These are phyloP conservation scores for Podaxis sp. DNA, from an alignment of 768 basidiomycete genomes.

Conservation along the genomic window DNA sequence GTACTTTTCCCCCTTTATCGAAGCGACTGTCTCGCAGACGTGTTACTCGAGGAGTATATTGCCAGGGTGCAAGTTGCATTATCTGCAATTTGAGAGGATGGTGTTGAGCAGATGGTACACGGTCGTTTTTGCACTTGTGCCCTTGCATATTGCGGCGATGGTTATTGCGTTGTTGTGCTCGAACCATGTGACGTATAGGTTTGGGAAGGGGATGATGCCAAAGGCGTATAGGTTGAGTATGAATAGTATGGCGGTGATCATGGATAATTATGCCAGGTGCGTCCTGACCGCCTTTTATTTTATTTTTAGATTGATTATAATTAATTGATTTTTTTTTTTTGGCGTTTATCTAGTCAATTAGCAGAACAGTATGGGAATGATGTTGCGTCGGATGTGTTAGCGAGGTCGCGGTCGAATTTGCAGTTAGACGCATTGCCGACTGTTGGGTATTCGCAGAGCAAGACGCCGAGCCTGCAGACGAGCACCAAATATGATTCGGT, in stretches of 20 bases:
- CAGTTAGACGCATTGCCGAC: constrained; percentile 10
- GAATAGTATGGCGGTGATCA: constrained; percentile 76
- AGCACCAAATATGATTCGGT: not conserved
- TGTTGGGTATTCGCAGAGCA: constrained; percentile 6
- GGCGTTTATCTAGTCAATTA: constrained; percentile 3
- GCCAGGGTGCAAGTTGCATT: constrained; percentile 72
- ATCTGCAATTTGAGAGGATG: constrained; percentile 54
- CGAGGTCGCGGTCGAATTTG: constrained; percentile 13
- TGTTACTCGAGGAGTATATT: constrained; percentile 74
- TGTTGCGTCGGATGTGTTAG: constrained; percentile 16
- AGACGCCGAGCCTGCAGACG: not conserved
- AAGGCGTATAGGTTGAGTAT: constrained; percentile 76
- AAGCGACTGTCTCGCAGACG: constrained; percentile 71
- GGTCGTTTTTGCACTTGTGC: constrained; percentile 63
- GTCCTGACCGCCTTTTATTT: constrained; percentile 21
- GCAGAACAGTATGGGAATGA: constrained; percentile 18
- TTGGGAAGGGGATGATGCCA: constrained; percentile 88
- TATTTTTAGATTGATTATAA: not conserved
- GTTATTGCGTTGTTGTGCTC: constrained; percentile 66
- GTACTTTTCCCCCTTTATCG: constrained; percentile 77
- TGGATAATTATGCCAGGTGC: constrained; percentile 82
- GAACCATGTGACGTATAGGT: constrained; percentile 84
- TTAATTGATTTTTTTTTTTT: not conserved
- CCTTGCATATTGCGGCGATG: constrained; percentile 65
- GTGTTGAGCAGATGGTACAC: constrained; percentile 68